These are phyloP conservation scores for Aureobasidium subglaciale DNA, from an alignment of 2,329 filamentous ascomycete species.

Conservation along the genomic window DNA sequence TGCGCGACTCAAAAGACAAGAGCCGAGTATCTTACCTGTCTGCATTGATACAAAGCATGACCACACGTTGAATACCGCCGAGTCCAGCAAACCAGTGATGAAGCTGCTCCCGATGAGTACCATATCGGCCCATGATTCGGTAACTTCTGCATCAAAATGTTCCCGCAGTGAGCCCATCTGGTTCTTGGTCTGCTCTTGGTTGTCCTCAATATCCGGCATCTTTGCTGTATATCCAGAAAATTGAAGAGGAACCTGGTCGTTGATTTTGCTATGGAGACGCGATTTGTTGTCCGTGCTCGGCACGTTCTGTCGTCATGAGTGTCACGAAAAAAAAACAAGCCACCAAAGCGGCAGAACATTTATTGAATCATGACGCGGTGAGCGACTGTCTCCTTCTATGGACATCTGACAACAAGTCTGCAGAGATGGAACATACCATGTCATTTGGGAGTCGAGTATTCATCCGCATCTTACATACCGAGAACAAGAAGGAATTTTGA, in stretches of 20 bases:
- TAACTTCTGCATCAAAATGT: constrained; percentile 45
- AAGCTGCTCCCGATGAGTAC: constrained; percentile 66
- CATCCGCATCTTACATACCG: too few species aligned
- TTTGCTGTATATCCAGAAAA: not conserved
- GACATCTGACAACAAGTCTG: too few species aligned
- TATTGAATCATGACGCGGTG: too few species aligned
- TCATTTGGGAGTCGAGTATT: too few species aligned
- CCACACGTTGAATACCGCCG: constrained; percentile 68
- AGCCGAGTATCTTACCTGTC: constrained; percentile 48
- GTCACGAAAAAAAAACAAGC: not conserved
- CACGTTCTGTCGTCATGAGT: not conserved
- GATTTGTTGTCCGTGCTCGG: not conserved
- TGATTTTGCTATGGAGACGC: not conserved
- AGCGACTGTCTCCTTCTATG: too few species aligned
- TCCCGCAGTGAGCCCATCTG: not conserved
- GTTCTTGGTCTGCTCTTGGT: not conserved
- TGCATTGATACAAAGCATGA: constrained; percentile 80
- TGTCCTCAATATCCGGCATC: constrained; percentile 5
- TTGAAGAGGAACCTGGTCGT: not conserved
- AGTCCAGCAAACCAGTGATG: constrained; percentile 71
- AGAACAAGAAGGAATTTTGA: too few species aligned
- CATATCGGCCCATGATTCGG: constrained; percentile 58
- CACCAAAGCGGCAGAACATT: not conserved
- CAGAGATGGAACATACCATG: too few species aligned
- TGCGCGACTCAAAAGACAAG: not conserved